Percentiles rank a stretch among this genome's conserved stretches.
phyloP scores from a whole-genome alignment of 2,329 filamentous ascomycete species.

The Escovopsis weberi region DNA sequence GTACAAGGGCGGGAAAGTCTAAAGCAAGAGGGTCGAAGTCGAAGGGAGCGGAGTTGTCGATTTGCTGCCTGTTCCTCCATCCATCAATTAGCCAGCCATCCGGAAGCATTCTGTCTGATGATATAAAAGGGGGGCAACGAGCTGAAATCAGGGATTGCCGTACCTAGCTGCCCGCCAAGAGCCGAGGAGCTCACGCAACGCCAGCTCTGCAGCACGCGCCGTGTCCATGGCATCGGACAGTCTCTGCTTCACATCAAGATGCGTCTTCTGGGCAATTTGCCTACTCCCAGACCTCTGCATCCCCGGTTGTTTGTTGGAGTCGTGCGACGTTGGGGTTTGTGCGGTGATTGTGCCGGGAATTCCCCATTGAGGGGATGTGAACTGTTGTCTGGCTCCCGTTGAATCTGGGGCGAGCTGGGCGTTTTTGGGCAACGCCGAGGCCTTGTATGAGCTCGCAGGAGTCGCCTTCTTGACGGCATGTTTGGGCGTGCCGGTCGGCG shows the following conservation, averaged over 20 bases:
- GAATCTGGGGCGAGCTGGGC: slow-evolving; percentile 28
- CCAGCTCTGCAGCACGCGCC: slow-evolving; percentile 71
- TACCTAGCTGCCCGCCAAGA: slow-evolving; percentile 75
- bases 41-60: slow-evolving; percentile 44
- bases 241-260: slow-evolving; percentile 49
- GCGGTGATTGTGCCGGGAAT: slow-evolving; percentile 66
- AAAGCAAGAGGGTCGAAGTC: slow-evolving; percentile 77
- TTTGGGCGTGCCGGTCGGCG: slow-evolving; percentile 37
- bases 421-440: slow-evolving; percentile 27
- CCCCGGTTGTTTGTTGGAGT: slow-evolving; percentile 20
- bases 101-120: too few relatives aligned
- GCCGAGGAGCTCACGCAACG: slow-evolving; percentile 66
- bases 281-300: slow-evolving; percentile 32
- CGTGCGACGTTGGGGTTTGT: slow-evolving; percentile 33
- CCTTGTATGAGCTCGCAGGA: slow-evolving; percentile 20
- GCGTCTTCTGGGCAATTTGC: slow-evolving; percentile 41
- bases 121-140: too few relatives aligned
- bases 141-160: slow-evolving; percentile 15
- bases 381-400: slow-evolving; percentile 38
- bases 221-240: slow-evolving; percentile 59
- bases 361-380: slow-evolving; percentile 52
- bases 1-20: slow-evolving; percentile 72
- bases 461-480: slow-evolving; percentile 23
- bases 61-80: slow-evolving; percentile 30
- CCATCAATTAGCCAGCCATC: slow-evolving; percentile 6